A percentile compares a stretch with the other conserved stretches of the same genome.
phyloP scores from a whole-genome alignment of 2,329 filamentous ascomycete species.

The Cladosporium phlei region DNA sequence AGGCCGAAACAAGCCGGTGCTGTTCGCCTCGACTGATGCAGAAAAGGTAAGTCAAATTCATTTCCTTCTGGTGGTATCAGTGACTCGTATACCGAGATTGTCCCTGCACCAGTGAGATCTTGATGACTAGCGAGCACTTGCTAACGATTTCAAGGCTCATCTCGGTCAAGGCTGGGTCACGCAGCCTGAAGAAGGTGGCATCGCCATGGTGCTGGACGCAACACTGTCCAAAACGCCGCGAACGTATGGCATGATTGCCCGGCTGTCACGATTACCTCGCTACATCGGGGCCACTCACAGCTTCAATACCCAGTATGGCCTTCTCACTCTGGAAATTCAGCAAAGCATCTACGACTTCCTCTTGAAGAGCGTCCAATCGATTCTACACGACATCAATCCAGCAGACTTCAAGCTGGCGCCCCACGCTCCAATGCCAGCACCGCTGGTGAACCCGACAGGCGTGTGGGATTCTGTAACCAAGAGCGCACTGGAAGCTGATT shows the following conservation, averaged over 20 bases:
- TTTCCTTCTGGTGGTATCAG: too few relatives aligned
- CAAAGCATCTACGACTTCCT: slow-evolving; percentile 47
- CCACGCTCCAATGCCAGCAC: slow-evolving; percentile 15
- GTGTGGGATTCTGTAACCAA: slow-evolving; percentile 17
- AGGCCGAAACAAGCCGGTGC: slow-evolving; percentile 42
- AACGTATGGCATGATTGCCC: slow-evolving; percentile 25
- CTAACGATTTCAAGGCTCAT: too few relatives aligned
- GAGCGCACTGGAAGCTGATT: slow-evolving; percentile 48
- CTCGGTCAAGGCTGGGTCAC: slow-evolving; percentile 26
- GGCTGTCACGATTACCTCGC: not conserved
- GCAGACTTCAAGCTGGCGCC: slow-evolving; percentile 16
- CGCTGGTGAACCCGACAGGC: slow-evolving; percentile 1
- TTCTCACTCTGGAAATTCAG: slow-evolving; percentile 51
- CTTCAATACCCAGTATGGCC: slow-evolving; percentile 21
- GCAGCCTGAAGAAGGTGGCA: not conserved
- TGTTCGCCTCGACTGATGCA: slow-evolving; percentile 47
- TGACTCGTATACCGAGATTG: too few relatives aligned
- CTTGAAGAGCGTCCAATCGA: slow-evolving; percentile 41
- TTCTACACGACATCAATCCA: slow-evolving; percentile 50
- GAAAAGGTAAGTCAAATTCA: too few relatives aligned
- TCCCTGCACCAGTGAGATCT: too few relatives aligned
- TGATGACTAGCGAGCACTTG: too few relatives aligned
- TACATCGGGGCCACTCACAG: not conserved
- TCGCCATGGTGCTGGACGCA: slow-evolving; percentile 22
- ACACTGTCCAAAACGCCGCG: slow-evolving; percentile 21